Conservation (phyloP, 176 grass and related monocot species). For the Oryza officinalis region DNA sequence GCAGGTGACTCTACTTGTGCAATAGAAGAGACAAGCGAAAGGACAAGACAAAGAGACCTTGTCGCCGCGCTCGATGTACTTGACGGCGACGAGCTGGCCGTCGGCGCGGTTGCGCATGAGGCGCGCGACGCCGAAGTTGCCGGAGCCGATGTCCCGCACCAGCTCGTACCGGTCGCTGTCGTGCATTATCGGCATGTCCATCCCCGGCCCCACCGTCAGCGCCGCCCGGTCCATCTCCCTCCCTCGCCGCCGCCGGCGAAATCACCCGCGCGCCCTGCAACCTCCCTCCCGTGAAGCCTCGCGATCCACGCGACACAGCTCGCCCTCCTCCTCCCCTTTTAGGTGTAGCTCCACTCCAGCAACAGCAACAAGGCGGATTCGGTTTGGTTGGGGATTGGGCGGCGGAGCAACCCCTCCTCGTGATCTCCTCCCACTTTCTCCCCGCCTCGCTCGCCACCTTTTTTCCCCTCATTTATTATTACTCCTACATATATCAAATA, state of each 20-base stretch:
- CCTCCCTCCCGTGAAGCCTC: slow-evolving; percentile 32
- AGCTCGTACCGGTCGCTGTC: slow-evolving; percentile 92
- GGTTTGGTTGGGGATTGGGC: slow-evolving; percentile 32
- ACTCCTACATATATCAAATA: no score
- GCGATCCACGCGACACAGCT: no score
- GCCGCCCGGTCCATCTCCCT: slow-evolving; percentile 67
- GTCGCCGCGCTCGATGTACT: slow-evolving; percentile 87
- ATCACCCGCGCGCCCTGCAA: not conserved
- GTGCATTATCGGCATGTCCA: slow-evolving; percentile 98
- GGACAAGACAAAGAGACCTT: slow-evolving; percentile 34
- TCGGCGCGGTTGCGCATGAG: slow-evolving; percentile 77
- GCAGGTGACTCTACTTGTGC: no score
- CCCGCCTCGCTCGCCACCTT: not conserved
- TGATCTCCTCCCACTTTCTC: slow-evolving; percentile 38
- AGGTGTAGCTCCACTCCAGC: not conserved
- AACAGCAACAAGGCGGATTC: not conserved
- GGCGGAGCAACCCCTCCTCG: slow-evolving; percentile 37
- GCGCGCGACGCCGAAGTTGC: slow-evolving; percentile 81
- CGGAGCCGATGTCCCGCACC: slow-evolving; percentile 77
- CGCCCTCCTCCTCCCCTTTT: not conserved
- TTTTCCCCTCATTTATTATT: slow-evolving; percentile 8
- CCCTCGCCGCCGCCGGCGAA: not conserved
- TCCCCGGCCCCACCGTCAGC: slow-evolving; percentile 71
- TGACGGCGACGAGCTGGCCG: slow-evolving; percentile 79
- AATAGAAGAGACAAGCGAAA: no score